Evolutionary conservation across 495 filamentous ascomycete species (phyloP), one percentile per base, ranked within the genome.

Genomic region (Xylona heveae): DNA sequence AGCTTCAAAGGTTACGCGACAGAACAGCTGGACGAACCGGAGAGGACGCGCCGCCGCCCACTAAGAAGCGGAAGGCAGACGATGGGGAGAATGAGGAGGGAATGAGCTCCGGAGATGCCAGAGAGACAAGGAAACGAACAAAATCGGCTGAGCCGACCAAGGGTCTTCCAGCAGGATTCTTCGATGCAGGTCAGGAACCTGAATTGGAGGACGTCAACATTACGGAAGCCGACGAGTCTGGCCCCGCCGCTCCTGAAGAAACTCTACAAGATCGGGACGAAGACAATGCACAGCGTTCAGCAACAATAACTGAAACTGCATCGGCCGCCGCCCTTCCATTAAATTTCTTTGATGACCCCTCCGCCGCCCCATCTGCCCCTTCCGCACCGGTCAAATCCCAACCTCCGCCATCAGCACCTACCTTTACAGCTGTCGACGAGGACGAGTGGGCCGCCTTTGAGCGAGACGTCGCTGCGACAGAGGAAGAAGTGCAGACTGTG

Each of bases 371-470:
- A 15, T n/a, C n/a, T n/a, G n/a, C n/a, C n/a, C n/a, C n/a, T n/a
- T n/a, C n/a, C n/a, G n/a, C n/a, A n/a, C n/a, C n/a, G n/a, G n/a
- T n/a, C n/a, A n/a, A n/a, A n/a, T n/a, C n/a, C n/a, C n/a, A n/a
- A n/a, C n/a, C n/a, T n/a, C n/a, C n/a, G n/a, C n/a, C n/a, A n/a
- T n/a, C n/a, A n/a, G n/a, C n/a, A n/a, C n/a, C n/a, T n/a, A n/a
- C n/a, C n/a, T n/a, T 19, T 10, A 6, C 18, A 14, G 34, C 2
- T 20, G 53, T 90, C 4, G 69, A 84, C 47, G 83, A 93, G 42
- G 71, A 75, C 31, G 78, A 84, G 50, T 90, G 83, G 79, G 81
- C 78, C 0, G 78, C 79, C 26, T 92, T 92, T 46, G 78, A 92
- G 51, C 76, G 81, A 10, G 84, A 92, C 16, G 67, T 93, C 8